Percentiles rank a stretch among this genome's conserved stretches.
Evolutionary conservation across 495 filamentous ascomycete genomes (phyloP).

Genomic region (Talaromyces thailandensis): DNA sequence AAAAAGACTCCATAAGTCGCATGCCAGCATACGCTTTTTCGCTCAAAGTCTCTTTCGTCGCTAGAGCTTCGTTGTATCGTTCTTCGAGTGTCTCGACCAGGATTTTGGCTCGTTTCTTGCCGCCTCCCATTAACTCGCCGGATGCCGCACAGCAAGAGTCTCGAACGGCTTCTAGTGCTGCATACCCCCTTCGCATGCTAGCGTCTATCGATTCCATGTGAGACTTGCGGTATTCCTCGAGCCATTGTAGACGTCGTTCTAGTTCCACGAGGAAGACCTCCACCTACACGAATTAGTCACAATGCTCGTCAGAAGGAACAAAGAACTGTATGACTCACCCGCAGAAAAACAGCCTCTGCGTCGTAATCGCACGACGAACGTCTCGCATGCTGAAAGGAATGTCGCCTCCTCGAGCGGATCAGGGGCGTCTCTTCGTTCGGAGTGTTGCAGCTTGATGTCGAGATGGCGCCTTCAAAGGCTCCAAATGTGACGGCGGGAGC

Average conservation of each 20-base stretch:
- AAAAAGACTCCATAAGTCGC: slow-evolving; percentile 71
- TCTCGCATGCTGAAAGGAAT: slow-evolving; percentile 55
- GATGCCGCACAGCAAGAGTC: slow-evolving; percentile 85
- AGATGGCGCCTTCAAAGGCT: slow-evolving; percentile 24
- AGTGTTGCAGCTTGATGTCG: slow-evolving; percentile 22
- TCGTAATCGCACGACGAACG: slow-evolving; percentile 57
- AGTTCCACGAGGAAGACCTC: slow-evolving; percentile 87
- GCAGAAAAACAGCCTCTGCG: slow-evolving; percentile 58
- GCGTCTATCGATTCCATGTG: slow-evolving; percentile 73
- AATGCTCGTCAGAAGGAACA: slow-evolving; percentile 10
- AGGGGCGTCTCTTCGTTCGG: slow-evolving; percentile 27
- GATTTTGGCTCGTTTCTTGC: slow-evolving; percentile 72
- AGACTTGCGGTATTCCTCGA: slow-evolving; percentile 80
- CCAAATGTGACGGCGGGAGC: slow-evolving; percentile 37
- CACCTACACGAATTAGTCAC: slow-evolving; percentile 41
- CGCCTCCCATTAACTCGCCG: slow-evolving; percentile 80
- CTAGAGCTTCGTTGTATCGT: slow-evolving; percentile 81
- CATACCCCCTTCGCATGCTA: slow-evolving; percentile 71
- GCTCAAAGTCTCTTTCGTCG: slow-evolving; percentile 75
- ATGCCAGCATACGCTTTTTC: slow-evolving; percentile 86
- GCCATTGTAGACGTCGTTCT: slow-evolving; percentile 74
- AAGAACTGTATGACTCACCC: slow-evolving; percentile 28
- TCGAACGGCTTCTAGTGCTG: slow-evolving; percentile 77
- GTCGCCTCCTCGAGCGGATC: slow-evolving; percentile 42
- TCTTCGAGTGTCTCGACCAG: slow-evolving; percentile 92